Evolutionary conservation across 2,329 filamentous ascomycete genomes (phyloP), one percentile per base, ranked within the genome.

Genomic region (Pestalotiopsis sp.): DNA sequence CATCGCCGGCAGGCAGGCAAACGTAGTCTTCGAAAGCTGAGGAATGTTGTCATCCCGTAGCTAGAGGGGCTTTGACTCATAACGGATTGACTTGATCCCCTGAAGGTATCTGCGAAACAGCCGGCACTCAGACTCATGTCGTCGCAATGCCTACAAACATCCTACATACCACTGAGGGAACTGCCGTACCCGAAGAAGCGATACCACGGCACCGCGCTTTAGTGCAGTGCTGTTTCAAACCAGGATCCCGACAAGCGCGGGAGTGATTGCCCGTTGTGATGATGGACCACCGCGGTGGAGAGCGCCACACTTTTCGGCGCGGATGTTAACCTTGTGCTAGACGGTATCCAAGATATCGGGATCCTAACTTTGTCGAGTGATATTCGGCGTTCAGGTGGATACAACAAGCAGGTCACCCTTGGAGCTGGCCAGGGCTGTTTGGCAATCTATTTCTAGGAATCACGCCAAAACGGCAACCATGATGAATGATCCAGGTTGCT

Each of bases 231-330:
- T 52, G 45, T 52, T 52, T n/a, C 31, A 36, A 27, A 59, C 17
- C 23, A 59, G 25, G 11, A 59, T 59, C 23, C 57, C 60, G 60
- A 63, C 25, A 12, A 41, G n/a, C 13, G 31, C 27, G 31, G 60
- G 60, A 27, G 25, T 63, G 60, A 63, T 63, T 63, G 60, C 60
- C 31, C 36, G 27, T 63, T 63, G 14, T 63, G 60, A 23, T 63
- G 14, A 38, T 25, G 31, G 60, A 14, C 60, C 57, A 52, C 17
- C 17, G 7, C 17, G 20, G 45, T 52, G 45, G 45, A 52, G 45
- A n/a, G 20, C 45, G 45, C 45, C 45, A 52, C 45, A 52, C 45
- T n/a, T 23, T 52, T 52, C 45, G 45, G 45, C 45, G 45, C 45
- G 45, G 45, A 52, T n/a, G 17, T 52, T 52, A 23, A 52, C 45